phyloP scores from a whole-genome alignment of 306 rosid genomes.

The Ormosia emarginata region DNA sequence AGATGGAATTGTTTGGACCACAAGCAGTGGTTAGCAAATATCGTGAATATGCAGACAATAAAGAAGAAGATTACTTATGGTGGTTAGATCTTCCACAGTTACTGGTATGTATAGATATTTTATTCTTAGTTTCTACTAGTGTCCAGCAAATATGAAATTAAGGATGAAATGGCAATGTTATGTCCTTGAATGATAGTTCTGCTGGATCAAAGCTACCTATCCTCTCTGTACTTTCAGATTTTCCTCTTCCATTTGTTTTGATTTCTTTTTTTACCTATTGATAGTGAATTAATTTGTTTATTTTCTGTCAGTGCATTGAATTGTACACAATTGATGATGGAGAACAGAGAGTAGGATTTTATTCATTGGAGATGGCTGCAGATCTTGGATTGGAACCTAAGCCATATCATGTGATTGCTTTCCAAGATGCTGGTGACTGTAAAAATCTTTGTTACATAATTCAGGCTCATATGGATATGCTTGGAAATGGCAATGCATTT shows the following conservation, averaged over 20 bases:
- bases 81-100: constrained; percentile 87
- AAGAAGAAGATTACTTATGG: constrained; percentile 92
- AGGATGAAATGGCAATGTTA: neutral
- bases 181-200: constrained; percentile 8
- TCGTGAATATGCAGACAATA: constrained; percentile 68
- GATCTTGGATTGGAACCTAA: constrained; percentile 96
- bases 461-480: constrained; percentile 88
- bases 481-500: constrained; percentile 77
- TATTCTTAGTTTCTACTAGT: constrained; percentile 10
- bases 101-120: constrained; percentile 47
- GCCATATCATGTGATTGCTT: constrained; percentile 86
- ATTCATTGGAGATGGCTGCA: constrained; percentile 92
- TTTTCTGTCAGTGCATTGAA: constrained; percentile 79
- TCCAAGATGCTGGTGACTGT: constrained; percentile 79
- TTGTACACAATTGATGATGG: constrained; percentile 64
- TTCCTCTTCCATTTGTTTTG: neutral
- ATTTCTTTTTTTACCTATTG: neutral
- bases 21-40: constrained; percentile 95
- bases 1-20: constrained; percentile 96
- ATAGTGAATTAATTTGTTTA: constrained; percentile 19
- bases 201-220: constrained; percentile 2
- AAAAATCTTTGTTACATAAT: constrained; percentile 83
- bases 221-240: neutral
- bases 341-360: constrained; percentile 74
- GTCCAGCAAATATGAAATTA: constrained; percentile 6